Evolutionary conservation across 768 basidiomycete species (phyloP).

Genomic region (Lanmaoa rubissima): DNA sequence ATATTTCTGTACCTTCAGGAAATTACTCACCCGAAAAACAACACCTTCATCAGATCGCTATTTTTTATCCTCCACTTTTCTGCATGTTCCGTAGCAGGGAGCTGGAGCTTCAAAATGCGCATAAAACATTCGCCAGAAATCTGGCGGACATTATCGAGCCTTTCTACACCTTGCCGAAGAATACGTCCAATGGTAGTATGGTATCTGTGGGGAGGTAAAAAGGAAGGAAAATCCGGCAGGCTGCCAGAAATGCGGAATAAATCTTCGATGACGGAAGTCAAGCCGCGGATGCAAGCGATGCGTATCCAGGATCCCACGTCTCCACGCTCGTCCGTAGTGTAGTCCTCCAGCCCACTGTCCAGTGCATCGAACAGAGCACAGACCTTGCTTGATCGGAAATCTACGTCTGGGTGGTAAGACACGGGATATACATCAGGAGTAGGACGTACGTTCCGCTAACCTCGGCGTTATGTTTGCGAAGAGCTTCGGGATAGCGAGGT

Average conservation of each 20-base stretch:
- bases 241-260: slow-evolving; percentile 45
- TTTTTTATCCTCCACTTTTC: slow-evolving; percentile 55
- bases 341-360: slow-evolving; percentile 80
- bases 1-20: not conserved
- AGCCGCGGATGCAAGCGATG: slow-evolving; percentile 66
- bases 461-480: slow-evolving; percentile 43
- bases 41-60: slow-evolving; percentile 42
- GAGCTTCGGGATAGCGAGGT: slow-evolving; percentile 45
- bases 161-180: slow-evolving; percentile 86
- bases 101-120: slow-evolving; percentile 45
- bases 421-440: slow-evolving; percentile 10
- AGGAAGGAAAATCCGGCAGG: slow-evolving; percentile 50
- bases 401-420: slow-evolving; percentile 35
- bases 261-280: slow-evolving; percentile 52
- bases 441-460: slow-evolving; percentile 44
- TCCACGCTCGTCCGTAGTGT: slow-evolving; percentile 90
- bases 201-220: slow-evolving; percentile 59
- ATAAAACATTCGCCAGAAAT: slow-evolving; percentile 66
- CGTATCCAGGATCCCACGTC: slow-evolving; percentile 98
- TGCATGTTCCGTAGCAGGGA: slow-evolving; percentile 41
- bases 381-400: slow-evolving; percentile 45
- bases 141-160: slow-evolving; percentile 87
- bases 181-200: slow-evolving; percentile 60
- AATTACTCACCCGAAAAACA: slow-evolving; percentile 51
- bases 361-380: slow-evolving; percentile 53